Conservation (phyloP, 441 rosid genomes). For the Iberis amara region DNA sequence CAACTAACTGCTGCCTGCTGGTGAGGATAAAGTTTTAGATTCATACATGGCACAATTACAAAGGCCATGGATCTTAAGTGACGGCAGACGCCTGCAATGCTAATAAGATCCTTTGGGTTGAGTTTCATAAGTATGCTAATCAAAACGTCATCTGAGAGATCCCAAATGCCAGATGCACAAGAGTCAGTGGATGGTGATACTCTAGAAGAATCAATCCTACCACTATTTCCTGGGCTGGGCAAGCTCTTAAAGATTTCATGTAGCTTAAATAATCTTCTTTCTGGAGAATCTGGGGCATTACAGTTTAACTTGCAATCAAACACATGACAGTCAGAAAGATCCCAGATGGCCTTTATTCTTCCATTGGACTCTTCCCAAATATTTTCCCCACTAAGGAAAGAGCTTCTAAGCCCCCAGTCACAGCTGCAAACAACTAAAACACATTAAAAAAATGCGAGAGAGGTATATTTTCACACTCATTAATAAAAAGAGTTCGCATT, state of each 20-base stretch:
- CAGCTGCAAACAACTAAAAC: constrained; percentile 56
- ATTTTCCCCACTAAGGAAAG: constrained; percentile 37
- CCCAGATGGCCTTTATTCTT: constrained; percentile 44
- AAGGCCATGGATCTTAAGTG: constrained; percentile 64
- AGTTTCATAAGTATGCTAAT: constrained; percentile 46
- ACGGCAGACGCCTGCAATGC: constrained; percentile 64
- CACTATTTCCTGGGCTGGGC: constrained; percentile 45
- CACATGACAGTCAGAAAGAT: constrained; percentile 72
- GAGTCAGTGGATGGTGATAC: constrained; percentile 38
- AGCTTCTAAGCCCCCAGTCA: constrained; percentile 70
- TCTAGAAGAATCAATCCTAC: constrained; percentile 38
- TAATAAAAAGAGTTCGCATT: constrained; percentile 7
- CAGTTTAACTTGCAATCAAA: constrained; percentile 60
- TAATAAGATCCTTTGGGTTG: constrained; percentile 56
- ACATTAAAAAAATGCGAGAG: constrained; percentile 2
- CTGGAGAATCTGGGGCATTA: constrained; percentile 42
- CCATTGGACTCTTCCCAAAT: constrained; percentile 31
- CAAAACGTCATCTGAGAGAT: constrained; percentile 59
- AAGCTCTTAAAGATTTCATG: constrained; percentile 72
- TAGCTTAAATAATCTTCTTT: constrained; percentile 58
- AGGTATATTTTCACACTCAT: constrained; percentile 5
- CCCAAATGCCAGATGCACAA: constrained; percentile 60
- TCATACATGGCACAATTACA: constrained; percentile 74
- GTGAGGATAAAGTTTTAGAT: constrained; percentile 83
- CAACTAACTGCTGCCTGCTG: constrained; percentile 88